Evolutionary conservation across 2,329 filamentous ascomycete species (phyloP), one percentile per base, ranked within the genome.

Genomic region (Colletotrichum sp.): DNA sequence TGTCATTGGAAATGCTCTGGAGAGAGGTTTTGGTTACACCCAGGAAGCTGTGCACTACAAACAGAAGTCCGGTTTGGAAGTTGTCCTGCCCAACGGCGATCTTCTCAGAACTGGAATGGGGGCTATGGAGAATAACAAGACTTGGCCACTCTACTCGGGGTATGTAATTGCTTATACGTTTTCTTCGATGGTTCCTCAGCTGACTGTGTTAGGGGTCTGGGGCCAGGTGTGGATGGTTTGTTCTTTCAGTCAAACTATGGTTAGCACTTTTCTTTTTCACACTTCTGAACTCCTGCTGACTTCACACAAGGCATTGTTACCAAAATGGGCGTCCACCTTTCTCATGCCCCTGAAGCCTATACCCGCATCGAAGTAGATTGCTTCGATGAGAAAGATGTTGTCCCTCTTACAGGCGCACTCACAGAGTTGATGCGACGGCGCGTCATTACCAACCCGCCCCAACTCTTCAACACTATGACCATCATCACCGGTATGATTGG

Each of bases 31-130:
- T 6, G 79, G 84, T 82, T 76, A 69, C 74, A 52, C 77, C 78
- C 12, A 80, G 78, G 15, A 77, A 26, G 76, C 71, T 21, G 85
- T 86, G 69, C 86, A 87, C 70, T 87, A 82, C 78, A 83, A 82
- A 77, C 82, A 81, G 75, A 84, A 87, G 71, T 85, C 82, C 16
- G 86, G 86, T 2, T 79, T 87, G 77, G 86, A 88, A 72, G 83
- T 87, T 13, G 85, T 87, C 8, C 80, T 87, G 2, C 85, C 86
- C 1, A 82, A 82, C 16, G 85, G 85, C 2, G 79, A 83, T 30
- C 73, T 87, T 4, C 77, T 86, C 8, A 79, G 85, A 16, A 87
- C 85, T 4, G 85, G 85, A 6, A 86, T 87, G 84, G 86, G 86
- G 16, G 84, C 81, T 6, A 75, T 86, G 24, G 83, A 83, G 4